Conservation (phyloP, 139 green algal species). For the Micractinium conductrix region DNA sequence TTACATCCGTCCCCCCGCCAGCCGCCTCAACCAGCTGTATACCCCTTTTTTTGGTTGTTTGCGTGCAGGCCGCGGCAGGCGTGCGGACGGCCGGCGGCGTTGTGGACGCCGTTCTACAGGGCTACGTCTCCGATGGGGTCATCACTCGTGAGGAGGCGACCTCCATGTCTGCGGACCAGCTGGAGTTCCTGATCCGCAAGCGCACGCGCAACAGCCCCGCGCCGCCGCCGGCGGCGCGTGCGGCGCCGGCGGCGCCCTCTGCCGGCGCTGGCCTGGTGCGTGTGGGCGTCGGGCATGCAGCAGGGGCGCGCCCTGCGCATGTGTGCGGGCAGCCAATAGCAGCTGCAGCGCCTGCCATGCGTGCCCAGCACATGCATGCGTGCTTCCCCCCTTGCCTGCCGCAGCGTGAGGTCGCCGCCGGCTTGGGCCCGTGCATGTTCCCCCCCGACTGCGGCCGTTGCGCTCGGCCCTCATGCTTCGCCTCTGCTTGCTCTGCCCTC, state of each 20-base stretch:
- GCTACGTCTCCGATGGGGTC: conserved; percentile 1
- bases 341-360: too few species aligned
- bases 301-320: too few species aligned
- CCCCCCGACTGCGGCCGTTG: not conserved
- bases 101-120: not conserved
- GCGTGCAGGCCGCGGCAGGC: not conserved
- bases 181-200: conserved; percentile 24
- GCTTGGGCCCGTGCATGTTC: not conserved
- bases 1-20: not conserved
- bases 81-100: not conserved
- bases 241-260: not conserved
- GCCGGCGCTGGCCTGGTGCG: too few species aligned
- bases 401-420: too few species aligned
- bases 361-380: too few species aligned
- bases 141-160: not conserved
- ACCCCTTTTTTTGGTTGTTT: not conserved
- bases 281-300: too few species aligned
- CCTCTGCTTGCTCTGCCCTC: not conserved
- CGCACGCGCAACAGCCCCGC: not conserved
- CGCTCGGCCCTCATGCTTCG: not conserved
- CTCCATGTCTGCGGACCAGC: not conserved
- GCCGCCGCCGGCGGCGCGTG: not conserved
- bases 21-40: too few species aligned
- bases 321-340: too few species aligned
- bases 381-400: too few species aligned